A percentile compares a stretch with the other conserved stretches of the same genome.
Conservation (phyloP, 805 yeast species). For the Saturnispora quitensis region DNA sequence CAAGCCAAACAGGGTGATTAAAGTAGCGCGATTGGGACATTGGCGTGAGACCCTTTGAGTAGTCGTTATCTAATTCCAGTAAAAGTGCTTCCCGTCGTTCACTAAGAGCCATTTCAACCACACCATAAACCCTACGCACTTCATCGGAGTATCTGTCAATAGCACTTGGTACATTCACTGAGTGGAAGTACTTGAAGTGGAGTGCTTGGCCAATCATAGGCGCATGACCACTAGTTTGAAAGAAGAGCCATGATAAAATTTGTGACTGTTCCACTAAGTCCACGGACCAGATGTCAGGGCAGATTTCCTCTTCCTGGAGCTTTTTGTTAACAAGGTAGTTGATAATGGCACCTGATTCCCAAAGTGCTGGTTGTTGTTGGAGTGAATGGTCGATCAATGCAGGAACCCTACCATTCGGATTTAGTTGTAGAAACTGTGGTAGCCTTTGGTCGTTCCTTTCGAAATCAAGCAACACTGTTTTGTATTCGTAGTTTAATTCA, state of each 20-base stretch:
- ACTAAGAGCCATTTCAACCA: conserved; percentile 88
- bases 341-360: conserved; percentile 95
- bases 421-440: conserved; percentile 87
- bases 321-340: conserved; percentile 69
- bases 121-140: conserved; percentile 88
- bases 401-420: conserved; percentile 94
- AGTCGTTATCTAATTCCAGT: conserved; percentile 81
- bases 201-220: conserved; percentile 98
- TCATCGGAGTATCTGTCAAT: conserved; percentile 87
- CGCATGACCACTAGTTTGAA: conserved; percentile 95
- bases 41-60: conserved; percentile 83
- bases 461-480: conserved; percentile 79
- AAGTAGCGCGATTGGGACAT: conserved; percentile 76
- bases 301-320: conserved; percentile 52
- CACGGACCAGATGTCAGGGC: conserved; percentile 69
- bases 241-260: conserved; percentile 82
- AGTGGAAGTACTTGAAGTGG: conserved; percentile 86
- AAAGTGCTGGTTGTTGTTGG: conserved; percentile 50
- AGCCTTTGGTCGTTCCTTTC: conserved; percentile 85
- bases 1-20: conserved; percentile 92
- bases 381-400: conserved; percentile 78
- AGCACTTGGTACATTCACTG: conserved; percentile 77
- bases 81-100: conserved; percentile 84
- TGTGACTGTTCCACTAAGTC: conserved; percentile 73
- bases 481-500: conserved; percentile 71